Percentiles rank a stretch among this genome's conserved stretches.
phyloP scores from a whole-genome alignment of 257 asterid genomes.

The Rhazya stricta region DNA sequence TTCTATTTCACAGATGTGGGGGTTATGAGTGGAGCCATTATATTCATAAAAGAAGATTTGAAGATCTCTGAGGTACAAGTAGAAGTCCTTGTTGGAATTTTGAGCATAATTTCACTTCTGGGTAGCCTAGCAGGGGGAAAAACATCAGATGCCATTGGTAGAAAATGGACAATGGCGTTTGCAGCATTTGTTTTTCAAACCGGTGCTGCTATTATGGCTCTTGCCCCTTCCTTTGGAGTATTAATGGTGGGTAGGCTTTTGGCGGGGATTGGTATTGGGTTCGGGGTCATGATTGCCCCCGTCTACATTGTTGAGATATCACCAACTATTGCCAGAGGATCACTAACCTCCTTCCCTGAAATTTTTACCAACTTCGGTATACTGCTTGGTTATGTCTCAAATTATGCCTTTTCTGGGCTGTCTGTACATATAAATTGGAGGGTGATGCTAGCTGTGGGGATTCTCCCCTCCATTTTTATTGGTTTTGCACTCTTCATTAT shows the following conservation, averaged over 20 bases:
- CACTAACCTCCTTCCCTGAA: constrained; percentile 61
- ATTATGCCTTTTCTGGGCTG: constrained; percentile 55
- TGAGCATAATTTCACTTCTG: constrained; percentile 53
- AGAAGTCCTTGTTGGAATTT: constrained; percentile 55
- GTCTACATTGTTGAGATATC: constrained; percentile 67
- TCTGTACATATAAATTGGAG: constrained; percentile 57
- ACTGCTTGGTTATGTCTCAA: constrained; percentile 61
- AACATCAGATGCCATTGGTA: constrained; percentile 62
- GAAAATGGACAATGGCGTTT: constrained; percentile 65
- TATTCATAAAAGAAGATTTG: constrained; percentile 55
- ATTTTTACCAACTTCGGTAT: constrained; percentile 56
- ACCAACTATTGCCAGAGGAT: constrained; percentile 45
- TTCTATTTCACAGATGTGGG: constrained; percentile 51
- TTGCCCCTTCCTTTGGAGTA: constrained; percentile 43
- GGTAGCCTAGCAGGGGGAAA: constrained; percentile 61
- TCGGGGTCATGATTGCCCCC: constrained; percentile 62
- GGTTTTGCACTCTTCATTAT: constrained; percentile 41
- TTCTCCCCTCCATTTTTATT: constrained; percentile 45
- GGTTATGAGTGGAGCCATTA: constrained; percentile 74
- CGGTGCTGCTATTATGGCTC: constrained; percentile 54
- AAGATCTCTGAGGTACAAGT: constrained; percentile 50
- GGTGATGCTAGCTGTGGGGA: constrained; percentile 65
- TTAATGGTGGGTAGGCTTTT: constrained; percentile 48
- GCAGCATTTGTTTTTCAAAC: constrained; percentile 53
- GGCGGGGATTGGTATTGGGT: constrained; percentile 64